Conservation (phyloP, 352 stramenopile genomes). For the Phytopythium sindhum region DNA sequence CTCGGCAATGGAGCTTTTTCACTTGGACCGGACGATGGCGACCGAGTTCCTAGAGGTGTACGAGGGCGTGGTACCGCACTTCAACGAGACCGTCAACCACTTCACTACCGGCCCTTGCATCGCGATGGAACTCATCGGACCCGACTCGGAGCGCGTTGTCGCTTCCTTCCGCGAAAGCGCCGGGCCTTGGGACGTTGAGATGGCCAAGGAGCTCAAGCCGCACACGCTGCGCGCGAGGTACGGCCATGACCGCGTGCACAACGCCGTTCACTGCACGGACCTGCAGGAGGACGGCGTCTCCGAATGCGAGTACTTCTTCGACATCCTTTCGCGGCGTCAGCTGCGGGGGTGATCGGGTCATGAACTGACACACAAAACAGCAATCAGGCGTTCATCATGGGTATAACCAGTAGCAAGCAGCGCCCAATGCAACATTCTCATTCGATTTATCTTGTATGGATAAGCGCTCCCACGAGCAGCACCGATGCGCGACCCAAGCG, state of each 20-base stretch:
- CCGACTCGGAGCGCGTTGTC: slow-evolving; percentile 49
- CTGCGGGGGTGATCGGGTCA: slow-evolving; percentile 14
- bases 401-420: slow-evolving; percentile 9
- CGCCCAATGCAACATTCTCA: not conserved
- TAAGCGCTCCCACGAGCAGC: too few species aligned
- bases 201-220: slow-evolving; percentile 90
- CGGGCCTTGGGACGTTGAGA: slow-evolving; percentile 91
- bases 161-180: slow-evolving; percentile 74
- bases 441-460: not conserved
- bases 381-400: not conserved
- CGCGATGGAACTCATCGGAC: slow-evolving; percentile 85
- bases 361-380: not conserved
- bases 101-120: slow-evolving; percentile 87
- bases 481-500: too few species aligned
- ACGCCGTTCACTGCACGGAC: slow-evolving; percentile 94
- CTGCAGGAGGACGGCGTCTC: slow-evolving; percentile 86
- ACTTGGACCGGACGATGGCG: slow-evolving; percentile 79
- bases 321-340: slow-evolving; percentile 84
- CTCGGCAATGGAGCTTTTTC: slow-evolving; percentile 88
- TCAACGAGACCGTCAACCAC: slow-evolving; percentile 87
- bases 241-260: slow-evolving; percentile 84
- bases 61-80: slow-evolving; percentile 91
- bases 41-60: slow-evolving; percentile 92
- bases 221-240: slow-evolving; percentile 88
- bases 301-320: slow-evolving; percentile 93